Evolutionary conservation across 2,329 filamentous ascomycete species (phyloP).

Genomic region (Pyrenophora tritici-repentis): DNA sequence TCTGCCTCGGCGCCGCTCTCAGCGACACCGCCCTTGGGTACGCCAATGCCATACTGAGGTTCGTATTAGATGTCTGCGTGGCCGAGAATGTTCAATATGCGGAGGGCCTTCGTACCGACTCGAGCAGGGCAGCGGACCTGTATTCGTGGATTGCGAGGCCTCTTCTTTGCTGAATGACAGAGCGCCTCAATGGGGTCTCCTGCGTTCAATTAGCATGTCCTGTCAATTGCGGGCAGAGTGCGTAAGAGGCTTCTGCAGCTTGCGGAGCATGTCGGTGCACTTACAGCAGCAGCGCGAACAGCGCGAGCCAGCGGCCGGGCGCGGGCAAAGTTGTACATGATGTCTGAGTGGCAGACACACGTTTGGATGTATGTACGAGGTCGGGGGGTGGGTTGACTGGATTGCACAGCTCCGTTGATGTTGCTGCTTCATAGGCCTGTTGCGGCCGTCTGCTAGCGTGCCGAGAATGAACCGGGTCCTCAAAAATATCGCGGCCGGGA

Average conservation of each 20-base stretch:
- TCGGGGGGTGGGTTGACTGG: slow-evolving; percentile 31
- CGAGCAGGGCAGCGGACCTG: slow-evolving; percentile 89
- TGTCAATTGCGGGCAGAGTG: slow-evolving; percentile 32
- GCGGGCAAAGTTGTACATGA: slow-evolving; percentile 88
- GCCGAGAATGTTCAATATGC: slow-evolving; percentile 11
- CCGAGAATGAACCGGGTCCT: slow-evolving; percentile 38
- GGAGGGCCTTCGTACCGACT: slow-evolving; percentile 55
- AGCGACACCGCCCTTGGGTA: slow-evolving; percentile 88
- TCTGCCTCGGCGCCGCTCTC: slow-evolving; percentile 85
- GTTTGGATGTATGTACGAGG: slow-evolving; percentile 19
- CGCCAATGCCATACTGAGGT: slow-evolving; percentile 85
- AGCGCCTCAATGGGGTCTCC: slow-evolving; percentile 60
- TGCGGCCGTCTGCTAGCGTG: slow-evolving; percentile 40
- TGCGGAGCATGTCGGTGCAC: slow-evolving; percentile 35
- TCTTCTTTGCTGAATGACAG: slow-evolving; percentile 77
- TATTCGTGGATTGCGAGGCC: slow-evolving; percentile 98
- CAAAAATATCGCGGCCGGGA: slow-evolving; percentile 37
- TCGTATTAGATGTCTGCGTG: slow-evolving; percentile 29
- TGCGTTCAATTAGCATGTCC: slow-evolving; percentile 48
- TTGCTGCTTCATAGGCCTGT: slow-evolving; percentile 32
- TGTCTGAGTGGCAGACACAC: slow-evolving; percentile 48
- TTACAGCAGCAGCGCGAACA: slow-evolving; percentile 77
- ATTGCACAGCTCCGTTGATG: slow-evolving; percentile 22
- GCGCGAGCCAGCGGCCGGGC: slow-evolving; percentile 75
- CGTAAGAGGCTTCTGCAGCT: slow-evolving; percentile 39